Conservation (phyloP, 164 flowering plant genomes). For the Akebia trifoliata region DNA sequence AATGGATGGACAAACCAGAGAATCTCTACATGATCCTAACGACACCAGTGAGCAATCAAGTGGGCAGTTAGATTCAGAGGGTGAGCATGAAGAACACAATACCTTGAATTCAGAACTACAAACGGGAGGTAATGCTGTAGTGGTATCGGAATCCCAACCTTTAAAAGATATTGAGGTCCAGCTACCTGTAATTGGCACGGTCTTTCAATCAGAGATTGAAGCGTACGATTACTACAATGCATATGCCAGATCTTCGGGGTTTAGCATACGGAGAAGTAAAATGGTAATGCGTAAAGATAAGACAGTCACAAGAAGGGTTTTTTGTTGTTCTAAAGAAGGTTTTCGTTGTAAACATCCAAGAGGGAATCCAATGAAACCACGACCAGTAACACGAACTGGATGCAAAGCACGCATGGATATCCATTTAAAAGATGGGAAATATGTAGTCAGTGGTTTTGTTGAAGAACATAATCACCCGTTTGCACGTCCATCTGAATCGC, state of each 20-base stretch:
- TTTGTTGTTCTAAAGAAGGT: slow-evolving; percentile 19
- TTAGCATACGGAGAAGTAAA: slow-evolving; percentile 12
- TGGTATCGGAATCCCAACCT: neutral
- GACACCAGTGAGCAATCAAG: slow-evolving; percentile 10
- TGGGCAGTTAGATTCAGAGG: slow-evolving; percentile 8
- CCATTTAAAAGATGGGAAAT: slow-evolving; percentile 12
- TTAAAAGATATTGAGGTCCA: slow-evolving; percentile 3
- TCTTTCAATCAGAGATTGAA: slow-evolving; percentile 11
- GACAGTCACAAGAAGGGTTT: slow-evolving; percentile 12
- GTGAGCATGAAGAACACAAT: slow-evolving; percentile 5
- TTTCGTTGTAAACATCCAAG: slow-evolving; percentile 13
- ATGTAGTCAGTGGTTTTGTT: slow-evolving; percentile 4
- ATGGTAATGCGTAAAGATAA: slow-evolving; percentile 4
- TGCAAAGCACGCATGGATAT: slow-evolving; percentile 18
- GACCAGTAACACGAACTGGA: slow-evolving; percentile 13
- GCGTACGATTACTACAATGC: slow-evolving; percentile 14
- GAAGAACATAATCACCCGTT: slow-evolving; percentile 15
- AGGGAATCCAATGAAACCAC: slow-evolving; percentile 10
- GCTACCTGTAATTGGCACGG: slow-evolving; percentile 13
- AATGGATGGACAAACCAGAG: slow-evolving; percentile 13
- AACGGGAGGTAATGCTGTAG: neutral
- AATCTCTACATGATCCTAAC: slow-evolving; percentile 6
- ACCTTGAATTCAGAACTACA: neutral
- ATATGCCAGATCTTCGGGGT: slow-evolving; percentile 17
- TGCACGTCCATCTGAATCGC: slow-evolving; percentile 13